Evolutionary conservation across 345 rosid genomes (phyloP).

Genomic region (Cardamine chenopodiifolia): DNA sequence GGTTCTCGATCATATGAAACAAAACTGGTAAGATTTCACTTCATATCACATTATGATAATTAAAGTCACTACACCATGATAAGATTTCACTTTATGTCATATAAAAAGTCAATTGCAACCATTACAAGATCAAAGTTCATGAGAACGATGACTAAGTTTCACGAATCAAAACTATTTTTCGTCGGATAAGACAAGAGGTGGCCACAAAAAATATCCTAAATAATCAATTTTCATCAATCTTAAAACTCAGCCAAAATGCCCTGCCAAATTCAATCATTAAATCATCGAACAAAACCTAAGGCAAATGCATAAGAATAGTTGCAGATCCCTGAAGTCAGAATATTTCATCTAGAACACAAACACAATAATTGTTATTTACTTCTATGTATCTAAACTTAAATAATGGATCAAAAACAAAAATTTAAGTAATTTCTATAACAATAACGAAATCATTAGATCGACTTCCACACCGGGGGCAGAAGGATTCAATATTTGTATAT

Average conservation of each 20-base stretch:
- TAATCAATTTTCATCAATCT: neutral
- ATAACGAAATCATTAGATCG: too few relatives aligned
- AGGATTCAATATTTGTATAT: too few relatives aligned
- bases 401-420: too few relatives aligned
- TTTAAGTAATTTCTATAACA: too few relatives aligned
- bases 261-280: too few relatives aligned
- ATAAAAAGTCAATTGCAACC: neutral
- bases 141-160: conserved; percentile 17
- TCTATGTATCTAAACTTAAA: too few relatives aligned
- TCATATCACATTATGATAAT: conserved; percentile 21
- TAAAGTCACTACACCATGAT: neutral
- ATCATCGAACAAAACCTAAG: too few relatives aligned
- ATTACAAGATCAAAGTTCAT: conserved; percentile 20
- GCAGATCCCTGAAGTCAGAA: conserved; percentile 5
- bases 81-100: neutral
- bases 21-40: neutral
- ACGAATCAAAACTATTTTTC: conserved; percentile 2
- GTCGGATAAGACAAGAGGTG: neutral
- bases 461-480: too few relatives aligned
- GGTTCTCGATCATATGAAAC: neutral
- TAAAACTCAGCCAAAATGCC: neutral
- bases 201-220: neutral
- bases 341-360: conserved; percentile 22
- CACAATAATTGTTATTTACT: neutral
- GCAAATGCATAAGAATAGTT: neutral